Base-by-base conservation (phyloP, 257 asterid species). In the Scutellaria minor region DNA sequence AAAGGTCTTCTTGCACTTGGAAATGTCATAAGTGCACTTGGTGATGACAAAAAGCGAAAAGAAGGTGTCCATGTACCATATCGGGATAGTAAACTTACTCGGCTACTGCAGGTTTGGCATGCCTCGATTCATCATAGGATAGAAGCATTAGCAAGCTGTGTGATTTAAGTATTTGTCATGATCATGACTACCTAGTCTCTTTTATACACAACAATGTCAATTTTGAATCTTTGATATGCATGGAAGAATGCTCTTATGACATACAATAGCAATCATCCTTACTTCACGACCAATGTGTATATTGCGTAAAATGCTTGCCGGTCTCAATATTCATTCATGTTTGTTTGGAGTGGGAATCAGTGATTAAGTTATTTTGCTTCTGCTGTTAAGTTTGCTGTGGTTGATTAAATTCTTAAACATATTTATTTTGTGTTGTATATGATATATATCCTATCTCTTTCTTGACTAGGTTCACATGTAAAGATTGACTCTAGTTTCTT, bases 1-100 rank as follows among this genome's bases (percentile, higher is more conserved):
- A 90, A 82, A 80, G 98, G 98, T 27, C 98, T 93, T 75, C 96
- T 93, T 63, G 96, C 98, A 52, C 96, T 93, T 52, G 98, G 98
- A 64, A 93, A 90, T 56, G 96, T 89, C 61, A 90, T 93, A 72
- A 90, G 98, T 78, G 97, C 98, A 63, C 93, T 93, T 68, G 98
- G 98, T 51, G 98, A 93, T 79, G 98, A 93, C 54, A 93, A 93
- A 76, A 93, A 93, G 78, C 83, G 97, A 79, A 93, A 86, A 87
- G 98, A 93, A 81, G 92, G 97, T 12, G 81, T 84, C 72, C 98
- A 93, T 60, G 96, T 93, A 58, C 97, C 98, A 35, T 93, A 93
- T 82, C 88, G 98, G 72, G 98, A 93, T 75, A 93, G 98, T 78
- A 93, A 93, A 85, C 98, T 93, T 77, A 93, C 98, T 83, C 91